A percentile compares a stretch with the other conserved stretches of the same genome.
phyloP scores from a whole-genome alignment of 345 rosid species.

The Eucalyptus paniculata region DNA sequence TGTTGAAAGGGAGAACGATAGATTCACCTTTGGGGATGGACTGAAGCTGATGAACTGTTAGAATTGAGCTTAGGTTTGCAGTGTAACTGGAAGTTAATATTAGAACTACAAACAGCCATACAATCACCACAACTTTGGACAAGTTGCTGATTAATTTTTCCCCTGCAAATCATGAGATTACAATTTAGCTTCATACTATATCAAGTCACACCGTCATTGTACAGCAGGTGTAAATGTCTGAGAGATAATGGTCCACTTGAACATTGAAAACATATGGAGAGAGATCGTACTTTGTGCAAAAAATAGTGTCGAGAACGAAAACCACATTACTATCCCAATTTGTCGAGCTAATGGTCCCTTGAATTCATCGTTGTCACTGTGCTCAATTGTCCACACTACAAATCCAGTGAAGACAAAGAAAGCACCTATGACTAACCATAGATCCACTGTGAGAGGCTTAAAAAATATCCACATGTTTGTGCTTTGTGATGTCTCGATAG shows the following conservation, averaged over 20 bases:
- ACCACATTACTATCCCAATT: slow-evolving; percentile 21
- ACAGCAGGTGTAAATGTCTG: background rate
- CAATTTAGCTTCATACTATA: background rate
- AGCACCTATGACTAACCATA: slow-evolving; percentile 27
- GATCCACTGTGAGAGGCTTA: slow-evolving; percentile 26
- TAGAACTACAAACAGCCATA: no score
- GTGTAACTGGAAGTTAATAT: no score
- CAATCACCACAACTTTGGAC: no score
- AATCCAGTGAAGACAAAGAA: slow-evolving; percentile 26
- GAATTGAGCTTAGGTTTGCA: no score
- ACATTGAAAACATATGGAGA: background rate
- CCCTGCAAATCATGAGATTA: background rate
- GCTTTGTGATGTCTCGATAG: background rate
- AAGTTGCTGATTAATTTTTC: no score
- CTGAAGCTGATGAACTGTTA: background rate
- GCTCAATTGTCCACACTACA: slow-evolving; percentile 47
- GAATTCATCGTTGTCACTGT: slow-evolving; percentile 13
- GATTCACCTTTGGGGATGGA: background rate
- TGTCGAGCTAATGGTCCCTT: slow-evolving; percentile 23
- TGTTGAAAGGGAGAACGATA: background rate
- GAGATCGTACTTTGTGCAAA: slow-evolving; percentile 29
- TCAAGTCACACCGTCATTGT: background rate
- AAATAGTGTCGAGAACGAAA: slow-evolving; percentile 39
- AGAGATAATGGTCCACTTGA: background rate
- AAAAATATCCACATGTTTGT: slow-evolving; percentile 38